These are phyloP conservation scores for Zea luxurians DNA, from an alignment of 176 grass and related monocot species.

Conservation along the genomic window DNA sequence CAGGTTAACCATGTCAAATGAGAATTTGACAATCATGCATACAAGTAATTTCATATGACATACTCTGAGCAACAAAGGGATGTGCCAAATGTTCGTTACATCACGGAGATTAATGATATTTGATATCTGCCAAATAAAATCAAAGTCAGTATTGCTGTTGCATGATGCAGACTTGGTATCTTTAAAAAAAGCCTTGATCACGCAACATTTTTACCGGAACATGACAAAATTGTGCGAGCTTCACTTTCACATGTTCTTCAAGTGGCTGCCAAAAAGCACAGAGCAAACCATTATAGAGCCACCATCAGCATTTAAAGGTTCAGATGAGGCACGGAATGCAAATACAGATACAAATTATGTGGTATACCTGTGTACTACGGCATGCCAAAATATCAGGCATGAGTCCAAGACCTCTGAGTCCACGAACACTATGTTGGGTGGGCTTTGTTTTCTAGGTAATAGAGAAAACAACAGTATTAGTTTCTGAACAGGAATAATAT, in stretches of 20 bases:
- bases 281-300: constrained; percentile 24
- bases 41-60: constrained; percentile 12
- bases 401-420: constrained; percentile 87
- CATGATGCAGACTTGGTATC: not conserved
- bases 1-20: constrained; percentile 24
- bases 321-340: constrained; percentile 2
- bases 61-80: constrained; percentile 96
- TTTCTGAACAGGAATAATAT: not conserved
- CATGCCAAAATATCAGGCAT: constrained; percentile 96
- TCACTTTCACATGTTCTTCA: constrained; percentile 81
- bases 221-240: constrained; percentile 93
- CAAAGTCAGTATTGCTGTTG: constrained; percentile 27
- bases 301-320: not conserved
- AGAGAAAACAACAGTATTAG: constrained; percentile 22
- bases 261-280: constrained; percentile 62
- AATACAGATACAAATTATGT: not conserved
- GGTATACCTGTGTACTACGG: constrained; percentile 75
- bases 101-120: constrained; percentile 90
- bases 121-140: constrained; percentile 51
- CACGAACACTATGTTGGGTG: constrained; percentile 93
- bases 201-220: constrained; percentile 57
- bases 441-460: constrained; percentile 91
- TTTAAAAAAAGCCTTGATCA: not conserved
- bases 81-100: constrained; percentile 97
- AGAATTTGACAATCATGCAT: constrained; percentile 3